A percentile compares a stretch with the other conserved stretches of the same genome.
Conservation (phyloP, 495 filamentous ascomycete species). For the Neohortaea acidophila region DNA sequence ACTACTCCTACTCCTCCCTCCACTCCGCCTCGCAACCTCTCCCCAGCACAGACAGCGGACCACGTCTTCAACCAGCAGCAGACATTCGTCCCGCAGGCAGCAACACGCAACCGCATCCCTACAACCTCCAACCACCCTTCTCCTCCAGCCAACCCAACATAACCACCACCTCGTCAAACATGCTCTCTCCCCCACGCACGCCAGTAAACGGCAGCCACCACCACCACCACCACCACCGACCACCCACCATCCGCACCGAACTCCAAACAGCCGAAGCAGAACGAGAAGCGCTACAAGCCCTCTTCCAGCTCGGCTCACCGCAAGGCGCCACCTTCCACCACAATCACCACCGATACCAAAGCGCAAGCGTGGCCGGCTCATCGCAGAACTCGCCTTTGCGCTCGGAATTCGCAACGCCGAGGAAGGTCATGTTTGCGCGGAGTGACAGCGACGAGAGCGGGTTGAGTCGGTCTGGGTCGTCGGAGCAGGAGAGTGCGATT, state of each 20-base stretch:
- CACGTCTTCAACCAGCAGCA: constrained; percentile 11
- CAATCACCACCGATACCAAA: not conserved
- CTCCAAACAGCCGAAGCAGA: constrained; percentile 13
- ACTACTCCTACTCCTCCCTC: not conserved
- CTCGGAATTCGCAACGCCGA: constrained; percentile 5
- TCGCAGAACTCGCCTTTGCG: constrained; percentile 6
- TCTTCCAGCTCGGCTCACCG: constrained; percentile 16
- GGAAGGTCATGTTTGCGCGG: constrained; percentile 9
- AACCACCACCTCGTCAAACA: not conserved
- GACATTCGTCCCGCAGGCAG: constrained; percentile 9
- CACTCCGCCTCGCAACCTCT: not conserved
- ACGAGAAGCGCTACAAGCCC: constrained; percentile 15
- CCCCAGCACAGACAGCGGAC: not conserved
- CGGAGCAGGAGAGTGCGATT: no score
- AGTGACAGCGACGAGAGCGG: constrained; percentile 13
- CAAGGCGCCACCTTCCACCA: constrained; percentile 3
- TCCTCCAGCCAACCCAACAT: not conserved
- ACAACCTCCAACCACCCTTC: not conserved
- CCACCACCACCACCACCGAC: constrained; percentile 1
- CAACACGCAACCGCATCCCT: not conserved
- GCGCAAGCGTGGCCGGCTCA: constrained; percentile 9
- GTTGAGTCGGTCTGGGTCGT: no score
- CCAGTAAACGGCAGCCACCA: constrained; percentile 5
- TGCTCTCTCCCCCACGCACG: constrained; percentile 16
- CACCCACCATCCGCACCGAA: constrained; percentile 15